Base-by-base conservation (phyloP, 345 rosid species). In the Eucalyptus albens region DNA sequence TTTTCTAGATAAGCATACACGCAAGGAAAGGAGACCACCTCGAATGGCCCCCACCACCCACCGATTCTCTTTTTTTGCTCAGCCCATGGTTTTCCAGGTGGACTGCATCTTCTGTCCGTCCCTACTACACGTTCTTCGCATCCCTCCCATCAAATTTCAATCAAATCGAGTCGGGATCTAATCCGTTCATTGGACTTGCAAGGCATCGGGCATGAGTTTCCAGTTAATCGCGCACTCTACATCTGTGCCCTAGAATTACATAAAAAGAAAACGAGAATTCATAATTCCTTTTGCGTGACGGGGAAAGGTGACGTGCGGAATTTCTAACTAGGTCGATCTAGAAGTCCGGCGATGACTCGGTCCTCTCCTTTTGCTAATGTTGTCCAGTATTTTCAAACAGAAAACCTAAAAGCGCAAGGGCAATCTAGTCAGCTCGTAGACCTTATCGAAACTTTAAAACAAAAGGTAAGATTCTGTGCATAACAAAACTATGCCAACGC, bases 121-220 rank as follows among this genome's bases (percentile, higher is more conserved):
- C 8, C 17, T 6, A 0, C 1, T 8, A 8, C 77, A 2, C 77
- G 77, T n/a, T 65, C 77, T n/a, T 65, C 40, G 33, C 77, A 8
- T n/a, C 19, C 77, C 16, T n/a, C 37, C 37, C 10, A 2, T 56
- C 77, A 15, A n/a, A 15, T n/a, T 65, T 33, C 17, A n/a, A n/a
- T 16, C 6, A 33, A 6, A 4, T n/a, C 0, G 40, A 0, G 40
- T n/a, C 37, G 19, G 14, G 5, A 65, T 15, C 33, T n/a, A n/a
- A 7, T 65, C 37, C 7, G 33, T 29, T 15, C 72, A 5, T 3
- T 1, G 0, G 37, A n/a, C 77, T 65, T 2, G 33, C 4, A 14
- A 21, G 59, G 59, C 59, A 53, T 53, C 4, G 26, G 59, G 26
- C 31, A 27, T 26, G 8, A 29, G 69, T 62, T 29, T 62, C 31